Percentiles rank a stretch among this genome's conserved stretches.
Conservation (phyloP, 2,329 filamentous ascomycete genomes). For the Cryphonectria naterciae region DNA sequence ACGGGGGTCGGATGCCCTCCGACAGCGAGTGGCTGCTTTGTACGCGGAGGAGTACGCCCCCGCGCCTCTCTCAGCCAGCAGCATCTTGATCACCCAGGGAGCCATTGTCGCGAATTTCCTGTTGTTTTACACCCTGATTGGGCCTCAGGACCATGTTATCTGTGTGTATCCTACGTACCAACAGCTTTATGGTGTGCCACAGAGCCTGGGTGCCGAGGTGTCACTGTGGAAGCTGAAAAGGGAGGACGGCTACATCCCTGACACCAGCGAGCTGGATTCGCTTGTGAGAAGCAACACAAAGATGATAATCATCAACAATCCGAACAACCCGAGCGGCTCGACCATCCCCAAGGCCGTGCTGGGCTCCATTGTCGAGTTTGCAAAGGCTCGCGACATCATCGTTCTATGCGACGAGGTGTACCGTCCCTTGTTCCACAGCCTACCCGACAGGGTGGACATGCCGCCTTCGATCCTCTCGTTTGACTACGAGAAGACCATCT, state of each 20-base stretch:
- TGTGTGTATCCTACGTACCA: constrained; percentile 89
- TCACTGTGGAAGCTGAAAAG: constrained; percentile 73
- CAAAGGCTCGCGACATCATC: constrained; percentile 64
- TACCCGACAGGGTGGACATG: constrained; percentile 52
- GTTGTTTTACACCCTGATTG: constrained; percentile 72
- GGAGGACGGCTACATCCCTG: constrained; percentile 67
- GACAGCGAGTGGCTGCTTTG: constrained; percentile 65
- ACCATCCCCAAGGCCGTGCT: constrained; percentile 67
- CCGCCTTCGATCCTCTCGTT: constrained; percentile 73
- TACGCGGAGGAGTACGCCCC: constrained; percentile 62
- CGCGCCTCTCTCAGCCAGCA: constrained; percentile 53
- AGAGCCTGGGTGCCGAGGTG: constrained; percentile 75
- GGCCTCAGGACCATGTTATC: constrained; percentile 79
- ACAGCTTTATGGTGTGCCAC: constrained; percentile 77
- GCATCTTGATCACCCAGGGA: constrained; percentile 77
- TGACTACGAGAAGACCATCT: constrained; percentile 71
- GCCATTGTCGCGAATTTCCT: constrained; percentile 86
- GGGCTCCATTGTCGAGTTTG: constrained; percentile 64
- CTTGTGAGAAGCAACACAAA: constrained; percentile 73
- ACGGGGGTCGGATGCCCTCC: constrained; percentile 66
- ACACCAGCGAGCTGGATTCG: constrained; percentile 66
- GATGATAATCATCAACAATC: constrained; percentile 67
- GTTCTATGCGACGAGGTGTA: constrained; percentile 83
- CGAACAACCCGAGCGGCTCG: constrained; percentile 81
- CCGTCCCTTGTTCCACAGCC: constrained; percentile 76